phyloP scores from a whole-genome alignment of 2,329 filamentous ascomycete species.

The Bipolaris cookei region DNA sequence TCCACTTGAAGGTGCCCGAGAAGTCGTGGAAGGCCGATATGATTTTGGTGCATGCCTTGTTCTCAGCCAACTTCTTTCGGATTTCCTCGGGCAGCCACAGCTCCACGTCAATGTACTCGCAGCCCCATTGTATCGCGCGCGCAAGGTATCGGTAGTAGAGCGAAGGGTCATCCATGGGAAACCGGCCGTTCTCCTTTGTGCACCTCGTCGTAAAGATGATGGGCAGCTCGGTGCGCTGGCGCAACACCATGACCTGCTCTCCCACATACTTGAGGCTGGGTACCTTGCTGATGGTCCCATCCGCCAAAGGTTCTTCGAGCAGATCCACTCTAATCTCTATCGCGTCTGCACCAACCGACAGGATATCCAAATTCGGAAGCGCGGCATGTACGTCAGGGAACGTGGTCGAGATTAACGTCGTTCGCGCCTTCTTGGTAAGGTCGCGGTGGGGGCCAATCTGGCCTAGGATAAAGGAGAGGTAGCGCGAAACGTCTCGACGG shows the following conservation, averaged over 20 bases:
- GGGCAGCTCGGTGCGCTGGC: constrained; percentile 84
- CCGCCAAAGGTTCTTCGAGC: constrained; percentile 70
- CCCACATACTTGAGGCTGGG: constrained; percentile 85
- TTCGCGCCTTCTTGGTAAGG: constrained; percentile 76
- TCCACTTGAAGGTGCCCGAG: constrained; percentile 83
- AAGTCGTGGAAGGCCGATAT: constrained; percentile 95
- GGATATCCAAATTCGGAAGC: constrained; percentile 81
- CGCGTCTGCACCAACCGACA: constrained; percentile 85
- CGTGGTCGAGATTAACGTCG: constrained; percentile 85
- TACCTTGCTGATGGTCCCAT: constrained; percentile 65
- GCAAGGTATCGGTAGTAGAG: constrained; percentile 82
- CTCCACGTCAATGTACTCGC: constrained; percentile 89
- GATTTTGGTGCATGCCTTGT: constrained; percentile 79
- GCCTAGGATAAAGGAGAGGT: constrained; percentile 78
- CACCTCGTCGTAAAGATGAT: constrained; percentile 89
- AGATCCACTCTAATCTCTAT: constrained; percentile 86
- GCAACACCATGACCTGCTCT: constrained; percentile 82
- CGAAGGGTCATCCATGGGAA: constrained; percentile 79
- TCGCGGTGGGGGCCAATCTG: constrained; percentile 80
- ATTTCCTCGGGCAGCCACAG: constrained; percentile 83
- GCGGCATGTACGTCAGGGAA: constrained; percentile 85
- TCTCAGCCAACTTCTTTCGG: constrained; percentile 68
- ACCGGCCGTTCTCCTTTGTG: constrained; percentile 80
- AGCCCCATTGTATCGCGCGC: constrained; percentile 84
- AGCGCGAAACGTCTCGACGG: constrained; percentile 77